A percentile compares a stretch with the other conserved stretches of the same genome.
phyloP scores from a whole-genome alignment of 2,329 filamentous ascomycete genomes.

The Zasmidium citrigriseum region DNA sequence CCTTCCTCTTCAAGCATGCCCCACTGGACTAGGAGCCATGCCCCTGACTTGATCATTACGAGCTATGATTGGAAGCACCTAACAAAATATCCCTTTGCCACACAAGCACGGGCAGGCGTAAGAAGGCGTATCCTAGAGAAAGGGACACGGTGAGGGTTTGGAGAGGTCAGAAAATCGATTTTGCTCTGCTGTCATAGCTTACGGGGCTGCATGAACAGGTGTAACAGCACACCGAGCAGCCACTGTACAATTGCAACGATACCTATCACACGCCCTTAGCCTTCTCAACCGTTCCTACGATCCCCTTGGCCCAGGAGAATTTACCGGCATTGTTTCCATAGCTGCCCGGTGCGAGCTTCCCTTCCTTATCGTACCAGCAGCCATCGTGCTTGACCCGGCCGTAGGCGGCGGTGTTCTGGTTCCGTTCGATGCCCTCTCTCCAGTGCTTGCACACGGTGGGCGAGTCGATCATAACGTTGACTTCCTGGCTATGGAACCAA shows the following conservation, averaged over 20 bases:
- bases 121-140: not conserved
- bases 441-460: slow-evolving; percentile 60
- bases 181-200: not conserved
- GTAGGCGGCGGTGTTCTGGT: slow-evolving; percentile 67
- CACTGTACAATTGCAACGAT: slow-evolving; percentile 2
- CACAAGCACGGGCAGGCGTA: not conserved
- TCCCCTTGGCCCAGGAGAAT: slow-evolving; percentile 22
- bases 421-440: slow-evolving; percentile 62
- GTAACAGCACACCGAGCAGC: slow-evolving; percentile 1
- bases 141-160: not conserved
- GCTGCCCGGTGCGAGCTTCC: slow-evolving; percentile 42
- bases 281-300: slow-evolving; percentile 22
- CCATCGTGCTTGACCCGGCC: slow-evolving; percentile 60
- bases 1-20: slow-evolving; percentile 68
- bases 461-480: slow-evolving; percentile 74
- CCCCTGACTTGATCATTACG: not conserved
- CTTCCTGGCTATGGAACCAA: slow-evolving; percentile 77
- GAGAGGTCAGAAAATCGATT: not conserved
- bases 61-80: not conserved
- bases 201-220: not conserved
- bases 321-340: slow-evolving; percentile 43
- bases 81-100: not conserved
- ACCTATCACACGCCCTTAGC: slow-evolving; percentile 17
- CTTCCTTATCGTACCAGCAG: slow-evolving; percentile 58
- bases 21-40: slow-evolving; percentile 37